Evolutionary conservation across 2,329 filamentous ascomycete genomes (phyloP), one percentile per base, ranked within the genome.

Genomic region (Colletotrichum paranaense): DNA sequence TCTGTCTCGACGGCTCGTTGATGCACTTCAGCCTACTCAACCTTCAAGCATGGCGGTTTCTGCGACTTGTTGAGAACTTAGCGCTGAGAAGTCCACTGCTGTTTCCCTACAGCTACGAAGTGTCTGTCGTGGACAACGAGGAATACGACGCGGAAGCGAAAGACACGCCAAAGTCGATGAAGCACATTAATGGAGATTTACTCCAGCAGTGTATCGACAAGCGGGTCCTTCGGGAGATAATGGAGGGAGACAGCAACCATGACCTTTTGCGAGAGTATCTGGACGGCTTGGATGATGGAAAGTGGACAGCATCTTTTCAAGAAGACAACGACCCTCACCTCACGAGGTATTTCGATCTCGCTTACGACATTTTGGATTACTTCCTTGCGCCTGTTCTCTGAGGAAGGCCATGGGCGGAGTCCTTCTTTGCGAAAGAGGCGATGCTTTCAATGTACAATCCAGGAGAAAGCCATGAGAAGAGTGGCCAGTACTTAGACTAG

Each of bases 61-160:
- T 98, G 5, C 88, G 88, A 70, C 91, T 96, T 75, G 79, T 98
- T 1, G 92, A 97, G 78, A 92, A 93, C 72, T 80, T 97, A 60
- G 91, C 90, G 32, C 80, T 87, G 59, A 80, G 82, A 30, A 88
- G 86, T 30, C 78, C 80, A 7, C 75, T 79, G 4, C 81, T 91
- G 14, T 90, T 86, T 71, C 87, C 89, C 3, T 89, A 89, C 73
- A 81, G 81, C 3, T 80, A 81, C 42, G 76, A 78, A 24, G 63
- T 80, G 26, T 67, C 46, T 64, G 77, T 77, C 66, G 78, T 70
- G 74, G 76, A 74, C 67, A 72, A 79, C 11, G 69, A 74, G 11
- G 75, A 74, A 11, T 66, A 75, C 9, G 76, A 81, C 16, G 78
- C 78, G 2, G 86, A 89, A 72, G 85, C 87, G 8, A 79, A 80